Evolutionary conservation across 2,329 filamentous ascomycete genomes (phyloP).

Genomic region (Thielaviopsis populi): DNA sequence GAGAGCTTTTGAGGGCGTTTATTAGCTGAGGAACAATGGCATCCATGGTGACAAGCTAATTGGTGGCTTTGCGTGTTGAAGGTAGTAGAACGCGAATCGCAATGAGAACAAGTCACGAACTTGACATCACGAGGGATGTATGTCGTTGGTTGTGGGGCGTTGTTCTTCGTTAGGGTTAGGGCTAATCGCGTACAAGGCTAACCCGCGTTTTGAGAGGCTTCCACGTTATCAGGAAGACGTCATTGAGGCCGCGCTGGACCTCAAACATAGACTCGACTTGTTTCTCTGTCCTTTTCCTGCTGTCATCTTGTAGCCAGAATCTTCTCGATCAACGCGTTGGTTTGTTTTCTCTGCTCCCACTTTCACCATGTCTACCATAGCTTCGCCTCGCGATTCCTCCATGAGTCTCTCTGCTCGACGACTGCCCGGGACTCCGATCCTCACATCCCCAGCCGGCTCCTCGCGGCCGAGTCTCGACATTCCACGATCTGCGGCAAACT

Average conservation of each 20-base stretch:
- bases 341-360: not conserved
- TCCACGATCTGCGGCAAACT: constrained; percentile 43
- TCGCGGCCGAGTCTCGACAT: constrained; percentile 58
- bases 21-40: constrained; percentile 33
- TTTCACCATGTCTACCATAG: constrained; percentile 46
- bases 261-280: too few relatives aligned
- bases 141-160: not conserved
- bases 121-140: not conserved
- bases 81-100: not conserved
- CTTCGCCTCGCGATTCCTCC: constrained; percentile 45
- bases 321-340: not conserved
- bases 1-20: constrained; percentile 35
- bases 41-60: constrained; percentile 22
- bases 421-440: constrained; percentile 32
- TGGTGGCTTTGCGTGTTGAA: not conserved
- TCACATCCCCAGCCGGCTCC: constrained; percentile 50
- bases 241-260: not conserved
- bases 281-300: not conserved
- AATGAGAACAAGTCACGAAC: not conserved
- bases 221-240: constrained; percentile 6
- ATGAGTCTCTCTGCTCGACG: constrained; percentile 31
- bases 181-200: constrained; percentile 2
- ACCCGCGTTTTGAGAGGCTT: not conserved
- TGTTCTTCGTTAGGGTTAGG: not conserved
- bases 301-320: not conserved